Evolutionary conservation across 805 yeast species (phyloP), one percentile per base, ranked within the genome.

Genomic region (Myxozyma melibiosi): DNA sequence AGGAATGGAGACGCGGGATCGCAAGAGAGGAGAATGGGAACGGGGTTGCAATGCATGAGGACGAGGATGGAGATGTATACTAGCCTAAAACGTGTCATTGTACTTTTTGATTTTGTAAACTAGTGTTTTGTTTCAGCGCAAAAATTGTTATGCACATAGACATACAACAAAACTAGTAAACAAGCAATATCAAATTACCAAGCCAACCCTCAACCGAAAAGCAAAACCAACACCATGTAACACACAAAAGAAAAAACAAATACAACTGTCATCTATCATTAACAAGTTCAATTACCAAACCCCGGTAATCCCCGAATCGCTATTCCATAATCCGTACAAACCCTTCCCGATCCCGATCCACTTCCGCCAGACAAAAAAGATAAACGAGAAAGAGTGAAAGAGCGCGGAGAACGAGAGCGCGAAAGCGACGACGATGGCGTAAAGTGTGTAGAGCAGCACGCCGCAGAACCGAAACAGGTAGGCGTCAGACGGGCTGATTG

Each of bases 271-370:
- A 16, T 22, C 38, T 30, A 13, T 18, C 14, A 5, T 7, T 28
- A 48, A 14, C 24, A 13, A 8, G 34, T 25, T 2, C 4, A 24
- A 30, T 33, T 35, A 58, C 62, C 62, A 58, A 13, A 58, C 60
- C 9, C 62, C 62, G 13, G 30, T 47, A 18, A 39, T 33, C 22
- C 46, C 46, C 37, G 39, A 46, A 5, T 58, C 58, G 24, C 48
- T 54, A 34, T 24, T 43, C 58, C 58, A 58, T 35, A 58, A 53
- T 7, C 53, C 61, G 30, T 44, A 58, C 3, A 58, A 46, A 9
- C 60, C 58, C 43, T 58, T 51, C 4, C 61, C 53, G 20, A 58
- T 39, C n/a, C 55, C 61, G 9, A 45, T 40, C 63, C 63, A 58
- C 27, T 55, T 55, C 3, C 58, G 54, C 58, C 58, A 58, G 11